phyloP scores from a whole-genome alignment of 768 basidiomycete genomes.

The Rhodocollybia butyracea region DNA sequence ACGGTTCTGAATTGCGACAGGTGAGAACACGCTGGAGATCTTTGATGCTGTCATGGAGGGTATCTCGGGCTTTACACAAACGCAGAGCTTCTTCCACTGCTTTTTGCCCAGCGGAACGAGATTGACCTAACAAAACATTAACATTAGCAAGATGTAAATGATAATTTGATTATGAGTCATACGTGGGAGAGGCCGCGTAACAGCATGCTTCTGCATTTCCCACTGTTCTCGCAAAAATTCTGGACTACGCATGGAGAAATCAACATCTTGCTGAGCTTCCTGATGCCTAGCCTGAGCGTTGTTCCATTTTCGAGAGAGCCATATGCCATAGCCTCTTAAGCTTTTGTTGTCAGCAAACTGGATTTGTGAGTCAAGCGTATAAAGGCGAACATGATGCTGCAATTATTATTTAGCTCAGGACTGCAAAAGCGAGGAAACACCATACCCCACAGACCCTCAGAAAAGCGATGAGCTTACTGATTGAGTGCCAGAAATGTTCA shows the following conservation, averaged over 20 bases:
- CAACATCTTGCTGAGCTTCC: not conserved
- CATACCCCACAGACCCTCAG: conserved; percentile 18
- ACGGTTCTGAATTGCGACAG: not conserved
- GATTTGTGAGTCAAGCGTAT: conserved; percentile 15
- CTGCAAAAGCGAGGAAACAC: not conserved
- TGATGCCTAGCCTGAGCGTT: not conserved
- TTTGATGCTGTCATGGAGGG: not conserved
- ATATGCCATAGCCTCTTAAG: conserved; percentile 9
- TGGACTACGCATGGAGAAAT: not conserved
- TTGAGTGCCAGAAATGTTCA: no score
- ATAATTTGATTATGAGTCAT: conserved; percentile 9
- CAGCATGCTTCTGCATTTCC: conserved; percentile 3
- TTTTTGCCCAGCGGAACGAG: no score
- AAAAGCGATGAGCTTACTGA: conserved; percentile 16
- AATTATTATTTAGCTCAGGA: not conserved
- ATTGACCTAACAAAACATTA: not conserved
- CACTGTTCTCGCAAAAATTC: conserved; percentile 10
- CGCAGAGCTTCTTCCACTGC: not conserved
- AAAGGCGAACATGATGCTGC: conserved; percentile 14
- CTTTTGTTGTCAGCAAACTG: conserved; percentile 8
- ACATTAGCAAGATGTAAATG: not conserved
- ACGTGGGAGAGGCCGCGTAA: conserved; percentile 11
- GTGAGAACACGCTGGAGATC: not conserved
- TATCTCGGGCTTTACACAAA: not conserved
- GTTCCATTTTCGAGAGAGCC: conserved; percentile 10